Evolutionary conservation across 257 asterid species (phyloP).

Genomic region (Solanum boliviense): DNA sequence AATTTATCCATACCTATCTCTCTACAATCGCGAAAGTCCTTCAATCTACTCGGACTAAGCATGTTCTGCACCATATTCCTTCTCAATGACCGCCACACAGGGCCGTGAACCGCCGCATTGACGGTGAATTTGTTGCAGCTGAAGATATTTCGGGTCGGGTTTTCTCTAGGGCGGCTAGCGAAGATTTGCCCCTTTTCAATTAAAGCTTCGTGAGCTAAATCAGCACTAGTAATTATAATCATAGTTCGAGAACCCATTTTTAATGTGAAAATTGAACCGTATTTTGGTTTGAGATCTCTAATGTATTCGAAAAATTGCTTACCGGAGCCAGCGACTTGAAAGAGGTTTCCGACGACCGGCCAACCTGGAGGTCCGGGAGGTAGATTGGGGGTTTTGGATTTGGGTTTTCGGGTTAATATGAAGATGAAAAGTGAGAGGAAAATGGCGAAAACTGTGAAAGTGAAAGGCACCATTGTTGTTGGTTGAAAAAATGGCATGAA

Average conservation of each 20-base stretch:
- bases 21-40: constrained; percentile 39
- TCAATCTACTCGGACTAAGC: constrained; percentile 49
- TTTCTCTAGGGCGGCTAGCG: constrained; percentile 75
- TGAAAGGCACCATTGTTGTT: constrained; percentile 3
- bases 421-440: constrained; percentile 36
- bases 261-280: constrained; percentile 67
- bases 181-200: constrained; percentile 60
- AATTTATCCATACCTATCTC: constrained; percentile 65
- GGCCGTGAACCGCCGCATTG: constrained; percentile 70
- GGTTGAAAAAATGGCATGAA: background rate
- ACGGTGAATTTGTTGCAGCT: constrained; percentile 85
- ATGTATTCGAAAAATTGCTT: constrained; percentile 63
- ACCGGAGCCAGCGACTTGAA: constrained; percentile 80
- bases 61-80: constrained; percentile 85
- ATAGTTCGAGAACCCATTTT: constrained; percentile 78
- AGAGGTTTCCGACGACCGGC: constrained; percentile 81
- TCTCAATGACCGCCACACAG: constrained; percentile 81
- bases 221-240: constrained; percentile 54
- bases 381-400: constrained; percentile 38
- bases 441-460: constrained; percentile 54
- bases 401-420: constrained; percentile 28
- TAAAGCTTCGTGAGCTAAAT: constrained; percentile 54
- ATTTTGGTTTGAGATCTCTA: constrained; percentile 47
- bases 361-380: constrained; percentile 95
- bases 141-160: constrained; percentile 67